Conservation (phyloP, 2,329 filamentous ascomycete genomes). For the Hymenoscyphus repandus region DNA sequence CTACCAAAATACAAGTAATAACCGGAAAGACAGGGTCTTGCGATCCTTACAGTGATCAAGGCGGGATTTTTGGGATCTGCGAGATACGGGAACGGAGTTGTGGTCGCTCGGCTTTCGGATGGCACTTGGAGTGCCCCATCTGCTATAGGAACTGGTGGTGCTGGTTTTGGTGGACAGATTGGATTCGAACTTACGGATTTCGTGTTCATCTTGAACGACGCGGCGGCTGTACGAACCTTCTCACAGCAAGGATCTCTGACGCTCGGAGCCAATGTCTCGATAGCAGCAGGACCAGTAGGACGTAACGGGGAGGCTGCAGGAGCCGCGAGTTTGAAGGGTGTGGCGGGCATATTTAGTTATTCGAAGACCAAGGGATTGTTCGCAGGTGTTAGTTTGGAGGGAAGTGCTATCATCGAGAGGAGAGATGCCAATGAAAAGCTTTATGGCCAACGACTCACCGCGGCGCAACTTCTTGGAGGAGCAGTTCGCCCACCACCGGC, state of each 20-base stretch:
- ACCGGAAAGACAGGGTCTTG: constrained; percentile 55
- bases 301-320: constrained; percentile 95
- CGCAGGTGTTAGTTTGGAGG: constrained; percentile 90
- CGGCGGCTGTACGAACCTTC: constrained; percentile 84
- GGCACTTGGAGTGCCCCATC: constrained; percentile 77
- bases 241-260: constrained; percentile 88
- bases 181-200: constrained; percentile 89
- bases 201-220: constrained; percentile 96
- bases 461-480: constrained; percentile 75
- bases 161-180: constrained; percentile 80
- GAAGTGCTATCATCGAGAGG: constrained; percentile 86
- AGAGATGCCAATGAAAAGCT: constrained; percentile 96
- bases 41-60: constrained; percentile 81
- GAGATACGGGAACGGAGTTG: constrained; percentile 75
- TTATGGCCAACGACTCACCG: constrained; percentile 78
- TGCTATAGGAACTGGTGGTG: constrained; percentile 75
- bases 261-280: constrained; percentile 90
- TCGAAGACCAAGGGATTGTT: constrained; percentile 97
- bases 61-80: constrained; percentile 80
- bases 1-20: constrained; percentile 3
- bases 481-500: constrained; percentile 72
- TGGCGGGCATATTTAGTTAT: constrained; percentile 93
- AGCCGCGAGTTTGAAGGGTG: constrained; percentile 81
- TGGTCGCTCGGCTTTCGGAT: constrained; percentile 72
- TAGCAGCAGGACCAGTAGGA: constrained; percentile 89